Conservation (phyloP, 768 basidiomycete genomes). For the Leccinum fibrillosum region DNA sequence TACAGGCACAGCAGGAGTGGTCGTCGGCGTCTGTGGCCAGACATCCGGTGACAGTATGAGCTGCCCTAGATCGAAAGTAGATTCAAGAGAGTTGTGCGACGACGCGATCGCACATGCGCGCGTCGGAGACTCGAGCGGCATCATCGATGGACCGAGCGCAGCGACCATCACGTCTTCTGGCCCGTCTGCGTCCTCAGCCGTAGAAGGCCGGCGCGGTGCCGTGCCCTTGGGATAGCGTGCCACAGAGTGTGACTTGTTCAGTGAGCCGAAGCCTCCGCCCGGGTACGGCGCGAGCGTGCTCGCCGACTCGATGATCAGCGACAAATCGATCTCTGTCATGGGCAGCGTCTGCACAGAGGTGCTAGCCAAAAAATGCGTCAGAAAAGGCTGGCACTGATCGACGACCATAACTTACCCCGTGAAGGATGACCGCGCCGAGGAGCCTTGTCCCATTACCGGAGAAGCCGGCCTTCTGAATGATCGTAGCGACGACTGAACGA, state of each 20-base stretch:
- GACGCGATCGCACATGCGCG: slow-evolving; percentile 20
- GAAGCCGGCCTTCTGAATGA: not conserved
- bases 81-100: slow-evolving; percentile 32
- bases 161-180: slow-evolving; percentile 13
- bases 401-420: slow-evolving; percentile 4
- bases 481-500: slow-evolving; percentile 3
- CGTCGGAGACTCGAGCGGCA: slow-evolving; percentile 26
- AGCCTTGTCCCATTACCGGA: not conserved
- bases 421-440: slow-evolving; percentile 2
- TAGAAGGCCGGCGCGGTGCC: slow-evolving; percentile 3
- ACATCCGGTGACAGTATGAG: slow-evolving; percentile 5
- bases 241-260: not conserved
- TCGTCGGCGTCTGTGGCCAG: slow-evolving; percentile 25
- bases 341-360: slow-evolving; percentile 12
- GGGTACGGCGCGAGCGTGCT: slow-evolving; percentile 7
- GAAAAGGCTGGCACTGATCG: not conserved
- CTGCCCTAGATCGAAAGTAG: slow-evolving; percentile 24
- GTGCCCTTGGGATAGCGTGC: not conserved
- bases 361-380: slow-evolving; percentile 15
- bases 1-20: not conserved
- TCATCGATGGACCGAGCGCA: slow-evolving; percentile 4
- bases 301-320: slow-evolving; percentile 9
- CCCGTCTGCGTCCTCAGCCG: slow-evolving; percentile 1
- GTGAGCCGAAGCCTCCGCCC: not conserved
- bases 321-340: slow-evolving; percentile 25